Evolutionary conservation across 2,329 filamentous ascomycete genomes (phyloP), one percentile per base, ranked within the genome.

Genomic region (Tolypocladium album): DNA sequence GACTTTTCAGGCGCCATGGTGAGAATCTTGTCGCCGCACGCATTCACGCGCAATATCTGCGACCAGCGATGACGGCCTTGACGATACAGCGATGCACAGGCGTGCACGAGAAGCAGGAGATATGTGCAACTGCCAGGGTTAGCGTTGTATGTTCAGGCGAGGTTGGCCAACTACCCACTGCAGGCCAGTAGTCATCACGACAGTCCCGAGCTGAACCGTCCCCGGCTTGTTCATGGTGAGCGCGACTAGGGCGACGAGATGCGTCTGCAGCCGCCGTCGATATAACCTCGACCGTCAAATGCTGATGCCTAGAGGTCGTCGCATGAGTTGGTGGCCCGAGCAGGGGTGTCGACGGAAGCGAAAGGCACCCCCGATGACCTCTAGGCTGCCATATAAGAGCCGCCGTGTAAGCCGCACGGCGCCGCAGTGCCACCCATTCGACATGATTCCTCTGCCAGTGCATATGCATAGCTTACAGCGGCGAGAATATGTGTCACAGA

Each of bases 261-360:
- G 55, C 12, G 34, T 31, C 56, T 22, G 56, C 56, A n/a, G 42
- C 12, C 56, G 55, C 11, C 38, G 56, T 57, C 42, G 40, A 57
- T 57, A 57, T 57, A 57, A 36, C 17, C 15, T 36, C 15, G 56
- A 7, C n/a, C 7, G 15, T n/a, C 40, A 12, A 64, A 64, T 61
- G 59, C 62, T 64, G 62, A 59, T 64, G 62, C 62, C 62, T 64
- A 63, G 58, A 45, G 24, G 17, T 22, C 31, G 50, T 53, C 31
- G 50, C 50, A 52, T 20, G 15, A 52, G 47, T 20, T 31, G 24
- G 47, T 36, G 31, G 31, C 31, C 27, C 31, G 27, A 20, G 6
- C 50, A 36, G 50, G 50, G 31, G 50, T 53, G 50, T 13, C 27
- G 9, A 58, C 55, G 60, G 52, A n/a, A 55, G 59, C 45, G 60